Evolutionary conservation across 495 filamentous ascomycete genomes (phyloP), one percentile per base, ranked within the genome.

Genomic region (Annulohypoxylon nitens): DNA sequence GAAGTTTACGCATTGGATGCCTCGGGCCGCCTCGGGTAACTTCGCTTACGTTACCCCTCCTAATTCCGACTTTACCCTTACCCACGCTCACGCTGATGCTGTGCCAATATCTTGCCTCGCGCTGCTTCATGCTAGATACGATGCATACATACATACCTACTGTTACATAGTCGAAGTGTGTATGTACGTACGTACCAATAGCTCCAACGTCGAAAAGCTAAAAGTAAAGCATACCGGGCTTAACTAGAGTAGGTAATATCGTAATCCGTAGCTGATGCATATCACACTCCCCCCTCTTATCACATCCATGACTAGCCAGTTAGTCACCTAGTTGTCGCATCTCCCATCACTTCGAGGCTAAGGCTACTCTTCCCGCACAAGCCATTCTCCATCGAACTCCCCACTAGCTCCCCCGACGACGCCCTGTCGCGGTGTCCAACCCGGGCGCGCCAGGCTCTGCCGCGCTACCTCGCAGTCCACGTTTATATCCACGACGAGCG

Each of bases 391-490:
- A 47, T 84, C 83, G 68, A 84, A 39, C n/a, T 47, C 63, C 12
- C 80, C 81, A 1, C 67, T 30, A 6, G 48, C 66, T 25, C 23
- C 69, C 34, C 23, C 67, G 1, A 65, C 78, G n/a, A 67, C 70
- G 23, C 72, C 76, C 77, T 80, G 54, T 45, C 85, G 89, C 59
- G 81, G 80, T 67, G 73, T 81, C 88, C 96, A 99, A 23, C 80
- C 88, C 36, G 85, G 81, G 65, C 96, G 83, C 74, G 81, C 84
- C 77, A 99, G 81, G 85, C 93, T 96, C 75, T 83, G 81, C 66
- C 86, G 82, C 20, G 94, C 91, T 59, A 99, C 94, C 77, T 93
- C 89, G 76, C 95, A 95, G 82, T 99, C 96, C 61, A 91, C 83
- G 66, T 87, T 85, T 72, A 99, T 99, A 82, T 99, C 96, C 73